Evolutionary conservation across 495 filamentous ascomycete genomes (phyloP).

Genomic region (Neurospora sp.): DNA sequence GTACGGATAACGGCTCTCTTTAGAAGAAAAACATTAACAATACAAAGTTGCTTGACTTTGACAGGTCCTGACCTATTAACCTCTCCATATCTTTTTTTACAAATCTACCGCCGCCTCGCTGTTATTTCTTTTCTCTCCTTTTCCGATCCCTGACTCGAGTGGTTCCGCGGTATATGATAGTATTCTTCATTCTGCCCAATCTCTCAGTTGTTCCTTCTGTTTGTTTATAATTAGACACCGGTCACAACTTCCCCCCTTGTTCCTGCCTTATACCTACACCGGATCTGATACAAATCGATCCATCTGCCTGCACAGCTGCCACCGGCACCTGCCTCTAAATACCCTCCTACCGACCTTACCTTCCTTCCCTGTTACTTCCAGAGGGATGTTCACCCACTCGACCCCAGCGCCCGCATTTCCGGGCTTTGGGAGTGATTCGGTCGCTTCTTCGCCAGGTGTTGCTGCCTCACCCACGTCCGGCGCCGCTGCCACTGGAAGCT

Average conservation of each 20-base stretch:
- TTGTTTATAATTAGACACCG: not conserved
- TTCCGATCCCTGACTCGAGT: not conserved
- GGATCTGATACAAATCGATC: not conserved
- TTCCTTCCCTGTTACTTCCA: not conserved
- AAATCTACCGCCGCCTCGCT: not conserved
- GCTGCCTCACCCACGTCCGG: constrained; percentile 33
- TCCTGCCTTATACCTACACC: not conserved
- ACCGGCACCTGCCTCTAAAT: not conserved
- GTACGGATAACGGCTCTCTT: not conserved
- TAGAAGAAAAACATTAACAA: not conserved
- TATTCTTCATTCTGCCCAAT: not conserved
- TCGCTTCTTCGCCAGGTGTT: constrained; percentile 23
- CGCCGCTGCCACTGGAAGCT: not conserved
- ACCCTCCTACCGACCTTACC: not conserved
- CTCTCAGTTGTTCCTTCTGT: not conserved
- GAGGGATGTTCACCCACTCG: constrained; percentile 45
- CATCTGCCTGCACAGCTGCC: not conserved
- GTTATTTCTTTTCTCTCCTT: not conserved
- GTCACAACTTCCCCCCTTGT: not conserved
- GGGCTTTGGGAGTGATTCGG: constrained; percentile 28
- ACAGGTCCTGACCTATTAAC: not conserved
- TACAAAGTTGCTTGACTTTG: not conserved
- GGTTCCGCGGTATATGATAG: not conserved
- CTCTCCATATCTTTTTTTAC: not conserved
- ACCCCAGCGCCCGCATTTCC: constrained; percentile 36